Base-by-base conservation (phyloP, 75 land plant genomes). In the Sequoiadendron giganteum region DNA sequence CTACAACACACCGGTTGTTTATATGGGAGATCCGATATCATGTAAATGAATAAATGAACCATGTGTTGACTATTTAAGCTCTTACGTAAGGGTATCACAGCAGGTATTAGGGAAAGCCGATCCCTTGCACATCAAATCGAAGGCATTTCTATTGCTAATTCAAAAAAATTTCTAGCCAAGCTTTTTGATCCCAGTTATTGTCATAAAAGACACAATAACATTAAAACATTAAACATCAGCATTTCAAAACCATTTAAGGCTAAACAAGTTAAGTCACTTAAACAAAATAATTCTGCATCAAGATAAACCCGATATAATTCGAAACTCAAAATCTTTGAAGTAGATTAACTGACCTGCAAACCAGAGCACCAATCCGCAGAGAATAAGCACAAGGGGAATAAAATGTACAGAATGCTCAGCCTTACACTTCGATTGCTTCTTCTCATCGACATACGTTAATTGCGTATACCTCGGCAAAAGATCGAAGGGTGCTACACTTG, bases 341-440 rank as follows among this genome's bases (percentile, higher is more conserved):
- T 16, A 79, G 10, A 40, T 16, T 38, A 6, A 42, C 47, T 82
- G 55, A 85, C 86, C 86, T 55, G 86, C 65, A 55, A 85, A 19
- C 86, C 86, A 85, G 36, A 85, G 65, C 0, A 85, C 65, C 56
- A 85, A 38, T 32, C 65, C 86, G 86, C 86, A 85, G 39, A 85
- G 86, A 34, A 85, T n/a, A 55, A 85, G 86, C 42, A 55, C 86
- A 32, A 85, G 19, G 16, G 86, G 86, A 21, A 85, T 85, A 30
- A 85, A 36, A 85, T 85, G 86, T 65, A 85, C 86, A 52, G 86
- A 45, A 36, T 85, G 58, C 65, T 85, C 86, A 5, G 86, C 56
- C 40, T 38, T 85, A 36, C 55, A 85, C 56, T 61, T 52, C 86
- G 86, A 32, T n/a, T 32, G 86, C 56, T 85, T 85, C 65, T 85